Evolutionary conservation across 2,329 filamentous ascomycete species (phyloP), one percentile per base, ranked within the genome.

Genomic region (Botrytis galanthina): DNA sequence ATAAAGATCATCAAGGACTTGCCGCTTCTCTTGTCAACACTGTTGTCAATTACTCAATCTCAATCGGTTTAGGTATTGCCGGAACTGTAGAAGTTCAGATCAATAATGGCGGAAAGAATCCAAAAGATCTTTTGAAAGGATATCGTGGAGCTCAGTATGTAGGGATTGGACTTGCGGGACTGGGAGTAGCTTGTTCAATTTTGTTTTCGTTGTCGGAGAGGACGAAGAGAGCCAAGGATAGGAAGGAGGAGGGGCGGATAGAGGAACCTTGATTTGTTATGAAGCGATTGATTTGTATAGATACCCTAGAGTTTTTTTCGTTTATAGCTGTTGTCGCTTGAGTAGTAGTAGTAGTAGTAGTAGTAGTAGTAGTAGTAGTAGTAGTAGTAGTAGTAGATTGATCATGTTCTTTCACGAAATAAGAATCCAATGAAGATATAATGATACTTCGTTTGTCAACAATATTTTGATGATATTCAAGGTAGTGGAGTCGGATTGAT

Each of bases 11-110:
- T 35, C 86, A 88, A 69, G 87, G 87, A 0, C 81, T 88, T 4
- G 86, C 86, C 0, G 85, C 83, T 0, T 85, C 83, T 22, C 78
- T 89, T 3, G 83, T 88, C 12, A 85, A 86, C 1, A 84, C 83
- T 0, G 74, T 86, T 20, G 80, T 83, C 68, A 78, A 83, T 22
- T 86, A 86, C 73, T 83, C 83, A 0, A 82, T 82, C 46, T 83
- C 82, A 73, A 78, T 84, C 3, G 84, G 84, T 0, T 69, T 86
- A 5, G 84, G 84, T 0, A 83, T 86, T 73, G 84, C 84, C 5
- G 83, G 83, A 1, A 85, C 83, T 0, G 80, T 84, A 16, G 83
- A 84, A 68, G 72, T 71, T 29, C 54, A 75, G 22, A 67, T 78
- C 12, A 76, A 76, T 75, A 22, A 74, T 46, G 73, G 74, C 2